These are phyloP conservation scores for Aureobasidium sp. DNA, from an alignment of 2,329 filamentous ascomycete species.

Conservation along the genomic window DNA sequence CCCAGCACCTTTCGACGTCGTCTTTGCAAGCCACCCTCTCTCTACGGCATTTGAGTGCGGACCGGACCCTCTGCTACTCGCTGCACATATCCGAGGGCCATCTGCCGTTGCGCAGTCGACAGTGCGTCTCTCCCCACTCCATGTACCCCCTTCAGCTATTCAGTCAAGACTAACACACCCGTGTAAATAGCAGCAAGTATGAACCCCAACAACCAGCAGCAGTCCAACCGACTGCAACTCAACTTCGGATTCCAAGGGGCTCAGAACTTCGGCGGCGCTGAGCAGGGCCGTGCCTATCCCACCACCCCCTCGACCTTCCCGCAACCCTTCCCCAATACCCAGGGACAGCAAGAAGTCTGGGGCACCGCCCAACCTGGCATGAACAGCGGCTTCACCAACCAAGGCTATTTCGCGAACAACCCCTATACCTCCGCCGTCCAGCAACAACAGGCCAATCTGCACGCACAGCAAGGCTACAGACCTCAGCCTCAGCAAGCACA, in stretches of 20 bases:
- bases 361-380: slow-evolving; percentile 33
- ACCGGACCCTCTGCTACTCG: not conserved
- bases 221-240: slow-evolving; percentile 40
- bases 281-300: slow-evolving; percentile 40
- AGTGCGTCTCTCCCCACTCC: not conserved
- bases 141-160: not conserved
- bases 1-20: not conserved
- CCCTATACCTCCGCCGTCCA: slow-evolving; percentile 31
- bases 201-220: slow-evolving; percentile 15
- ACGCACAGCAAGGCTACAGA: slow-evolving; percentile 35
- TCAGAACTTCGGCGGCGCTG: slow-evolving; percentile 31
- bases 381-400: slow-evolving; percentile 32
- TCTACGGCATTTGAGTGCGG: not conserved
- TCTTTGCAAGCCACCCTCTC: not conserved
- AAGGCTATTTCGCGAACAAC: slow-evolving; percentile 43
- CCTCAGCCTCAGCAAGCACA: slow-evolving; percentile 36
- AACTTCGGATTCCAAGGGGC: slow-evolving; percentile 37
- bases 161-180: not conserved
- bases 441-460: slow-evolving; percentile 41
- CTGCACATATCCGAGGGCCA: not conserved
- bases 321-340: slow-evolving; percentile 62
- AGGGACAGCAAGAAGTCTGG: slow-evolving; percentile 54
- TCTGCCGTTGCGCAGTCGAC: slow-evolving; percentile 2
- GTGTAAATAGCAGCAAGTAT: not conserved
- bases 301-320: slow-evolving; percentile 93